These are phyloP conservation scores for Pseudogymnoascus verrucosus DNA, from an alignment of 2,329 filamentous ascomycete species.

Conservation along the genomic window DNA sequence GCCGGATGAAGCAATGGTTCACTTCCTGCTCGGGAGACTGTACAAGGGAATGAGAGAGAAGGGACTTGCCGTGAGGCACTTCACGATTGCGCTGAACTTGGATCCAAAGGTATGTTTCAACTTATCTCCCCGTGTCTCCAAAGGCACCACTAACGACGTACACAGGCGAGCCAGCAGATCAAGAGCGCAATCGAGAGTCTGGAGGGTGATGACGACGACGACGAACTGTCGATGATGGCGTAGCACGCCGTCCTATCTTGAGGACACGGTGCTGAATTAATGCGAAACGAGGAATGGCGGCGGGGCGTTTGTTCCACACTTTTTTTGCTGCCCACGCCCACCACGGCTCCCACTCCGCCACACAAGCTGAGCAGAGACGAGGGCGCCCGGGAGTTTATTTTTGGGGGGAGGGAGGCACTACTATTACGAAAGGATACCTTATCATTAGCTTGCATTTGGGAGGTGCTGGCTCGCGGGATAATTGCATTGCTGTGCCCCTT, in stretches of 20 bases:
- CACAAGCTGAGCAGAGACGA: neutral
- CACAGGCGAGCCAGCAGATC: slow-evolving; percentile 80
- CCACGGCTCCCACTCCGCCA: neutral
- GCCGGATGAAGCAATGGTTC: slow-evolving; percentile 90
- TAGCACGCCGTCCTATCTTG: neutral
- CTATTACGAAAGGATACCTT: neutral
- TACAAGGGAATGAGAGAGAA: slow-evolving; percentile 67
- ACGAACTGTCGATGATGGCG: slow-evolving; percentile 47
- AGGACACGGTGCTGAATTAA: neutral
- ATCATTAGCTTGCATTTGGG: slow-evolving; percentile 8
- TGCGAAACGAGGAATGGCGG: neutral
- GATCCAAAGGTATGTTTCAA: slow-evolving; percentile 74
- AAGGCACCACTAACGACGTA: slow-evolving; percentile 12
- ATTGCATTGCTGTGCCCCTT: slow-evolving; percentile 3
- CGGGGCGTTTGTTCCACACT: neutral
- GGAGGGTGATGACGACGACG: slow-evolving; percentile 67
- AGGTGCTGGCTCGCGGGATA: neutral
- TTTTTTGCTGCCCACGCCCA: neutral
- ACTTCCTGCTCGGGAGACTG: slow-evolving; percentile 83
- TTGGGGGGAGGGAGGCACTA: neutral
- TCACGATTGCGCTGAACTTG: slow-evolving; percentile 88
- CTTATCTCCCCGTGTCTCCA: neutral
- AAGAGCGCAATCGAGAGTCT: slow-evolving; percentile 94
- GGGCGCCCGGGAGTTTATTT: neutral
- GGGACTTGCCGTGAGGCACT: slow-evolving; percentile 79